These are phyloP conservation scores for Scopulariopsis brevicaulis DNA, from an alignment of 2,329 filamentous ascomycete species.

Conservation along the genomic window DNA sequence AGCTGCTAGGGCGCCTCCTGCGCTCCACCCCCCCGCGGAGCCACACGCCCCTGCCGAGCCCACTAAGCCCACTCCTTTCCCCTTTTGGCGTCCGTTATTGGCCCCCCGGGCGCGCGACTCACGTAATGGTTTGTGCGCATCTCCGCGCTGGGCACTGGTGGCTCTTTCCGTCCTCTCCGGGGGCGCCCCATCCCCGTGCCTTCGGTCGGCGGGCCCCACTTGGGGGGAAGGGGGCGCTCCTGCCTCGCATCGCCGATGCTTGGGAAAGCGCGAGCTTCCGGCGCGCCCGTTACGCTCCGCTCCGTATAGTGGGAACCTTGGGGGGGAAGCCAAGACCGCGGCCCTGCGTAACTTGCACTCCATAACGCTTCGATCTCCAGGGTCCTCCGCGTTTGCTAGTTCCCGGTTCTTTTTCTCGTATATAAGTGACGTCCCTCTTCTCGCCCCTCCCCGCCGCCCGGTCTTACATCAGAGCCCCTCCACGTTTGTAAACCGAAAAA, in stretches of 20 bases:
- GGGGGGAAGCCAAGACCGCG: not conserved
- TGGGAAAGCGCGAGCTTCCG: not conserved
- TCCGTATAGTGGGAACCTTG: not conserved
- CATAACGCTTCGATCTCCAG: not conserved
- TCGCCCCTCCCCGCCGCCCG: not conserved
- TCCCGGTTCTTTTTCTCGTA: not conserved
- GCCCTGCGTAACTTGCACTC: not conserved
- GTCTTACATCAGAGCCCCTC: not conserved
- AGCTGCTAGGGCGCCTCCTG: not conserved
- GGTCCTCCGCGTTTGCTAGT: not conserved
- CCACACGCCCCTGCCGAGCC: not conserved
- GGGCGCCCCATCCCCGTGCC: not conserved
- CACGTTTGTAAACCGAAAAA: not conserved
- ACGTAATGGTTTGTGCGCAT: too few relatives aligned
- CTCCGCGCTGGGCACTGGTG: too few relatives aligned
- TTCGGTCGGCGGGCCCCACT: not conserved
- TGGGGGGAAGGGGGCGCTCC: not conserved
- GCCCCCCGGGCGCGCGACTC: not conserved
- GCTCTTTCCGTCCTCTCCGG: not conserved
- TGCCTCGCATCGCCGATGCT: not conserved
- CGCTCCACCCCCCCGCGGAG: not conserved
- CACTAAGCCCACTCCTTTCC: not conserved
- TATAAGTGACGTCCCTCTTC: not conserved
- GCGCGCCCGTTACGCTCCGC: not conserved
- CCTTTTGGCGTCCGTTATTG: not conserved